Evolutionary conservation across 805 yeast species (phyloP).

Genomic region (Cyberlindnera japonica): DNA sequence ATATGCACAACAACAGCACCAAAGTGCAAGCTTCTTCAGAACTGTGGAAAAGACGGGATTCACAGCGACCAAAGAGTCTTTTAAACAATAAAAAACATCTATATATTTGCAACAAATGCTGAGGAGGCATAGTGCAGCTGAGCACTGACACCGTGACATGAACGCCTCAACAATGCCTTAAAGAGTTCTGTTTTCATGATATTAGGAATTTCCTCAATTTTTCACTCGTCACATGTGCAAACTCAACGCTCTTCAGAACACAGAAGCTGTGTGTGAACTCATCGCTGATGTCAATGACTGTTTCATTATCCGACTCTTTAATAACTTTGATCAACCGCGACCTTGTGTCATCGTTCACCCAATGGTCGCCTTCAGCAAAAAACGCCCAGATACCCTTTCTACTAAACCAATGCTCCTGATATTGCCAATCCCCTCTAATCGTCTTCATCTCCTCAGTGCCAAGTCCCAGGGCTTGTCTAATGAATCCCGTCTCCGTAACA

Average conservation of each 20-base stretch:
- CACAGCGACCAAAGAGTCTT: too few relatives aligned
- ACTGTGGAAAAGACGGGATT: too few relatives aligned
- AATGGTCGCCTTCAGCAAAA: slow-evolving; percentile 59
- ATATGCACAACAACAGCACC: too few relatives aligned
- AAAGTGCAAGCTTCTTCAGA: too few relatives aligned
- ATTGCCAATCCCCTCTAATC: slow-evolving; percentile 45
- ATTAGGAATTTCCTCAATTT: slow-evolving; percentile 1
- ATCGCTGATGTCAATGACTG: slow-evolving; percentile 31
- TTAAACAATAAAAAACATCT: too few relatives aligned
- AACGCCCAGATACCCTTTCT: slow-evolving; percentile 44
- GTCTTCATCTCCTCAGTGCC: slow-evolving; percentile 57
- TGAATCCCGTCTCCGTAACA: slow-evolving; percentile 38
- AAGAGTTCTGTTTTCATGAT: too few relatives aligned
- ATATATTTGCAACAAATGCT: too few relatives aligned
- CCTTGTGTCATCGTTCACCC: slow-evolving; percentile 57
- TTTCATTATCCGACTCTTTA: slow-evolving; percentile 31
- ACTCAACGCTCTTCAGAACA: slow-evolving; percentile 44
- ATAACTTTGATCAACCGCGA: slow-evolving; percentile 35
- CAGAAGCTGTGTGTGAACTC: slow-evolving; percentile 58
- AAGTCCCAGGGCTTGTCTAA: slow-evolving; percentile 51
- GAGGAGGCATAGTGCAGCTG: too few relatives aligned
- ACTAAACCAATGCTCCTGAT: slow-evolving; percentile 47
- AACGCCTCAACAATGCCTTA: too few relatives aligned
- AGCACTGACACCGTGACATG: too few relatives aligned
- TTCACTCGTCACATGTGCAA: slow-evolving; percentile 40